phyloP scores from a whole-genome alignment of 1,284 basidiomycete genomes.

The Moniliella sp. region DNA sequence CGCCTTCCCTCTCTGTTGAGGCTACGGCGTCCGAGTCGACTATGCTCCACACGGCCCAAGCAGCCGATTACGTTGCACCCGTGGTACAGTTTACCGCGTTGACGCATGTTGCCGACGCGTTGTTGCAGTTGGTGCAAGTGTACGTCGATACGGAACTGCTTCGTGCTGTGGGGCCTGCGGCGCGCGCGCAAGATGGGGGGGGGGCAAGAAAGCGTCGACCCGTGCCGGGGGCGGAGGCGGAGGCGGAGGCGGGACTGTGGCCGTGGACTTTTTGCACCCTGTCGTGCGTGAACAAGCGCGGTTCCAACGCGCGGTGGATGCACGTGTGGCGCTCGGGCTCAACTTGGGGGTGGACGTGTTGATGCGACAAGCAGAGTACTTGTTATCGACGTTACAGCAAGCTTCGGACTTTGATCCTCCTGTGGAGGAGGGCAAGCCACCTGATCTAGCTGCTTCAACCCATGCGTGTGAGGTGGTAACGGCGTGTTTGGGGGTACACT shows the following conservation, averaged over 20 bases:
- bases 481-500: conserved; percentile 49
- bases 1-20: conserved; percentile 66
- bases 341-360: conserved; percentile 85
- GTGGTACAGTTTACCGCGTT: conserved; percentile 90
- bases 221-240: conserved; percentile 70
- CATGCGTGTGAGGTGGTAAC: conserved; percentile 61
- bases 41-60: background rate
- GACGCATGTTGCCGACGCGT: conserved; percentile 87
- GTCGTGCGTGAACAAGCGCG: conserved; percentile 88
- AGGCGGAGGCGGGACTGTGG: conserved; percentile 7
- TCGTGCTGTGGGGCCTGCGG: conserved; percentile 7
- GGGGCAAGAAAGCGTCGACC: conserved; percentile 35
- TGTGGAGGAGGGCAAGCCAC: too few relatives aligned
- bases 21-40: conserved; percentile 88
- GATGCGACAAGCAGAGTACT: conserved; percentile 92
- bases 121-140: conserved; percentile 87
- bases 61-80: conserved; percentile 47
- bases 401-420: conserved; percentile 73
- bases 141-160: conserved; percentile 81
- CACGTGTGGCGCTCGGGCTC: conserved; percentile 70
- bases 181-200: background rate
- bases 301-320: conserved; percentile 75
- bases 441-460: conserved; percentile 48
- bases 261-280: conserved; percentile 75
- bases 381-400: conserved; percentile 59